Conservation (phyloP, 768 basidiomycete genomes). For the Boletus edulis region DNA sequence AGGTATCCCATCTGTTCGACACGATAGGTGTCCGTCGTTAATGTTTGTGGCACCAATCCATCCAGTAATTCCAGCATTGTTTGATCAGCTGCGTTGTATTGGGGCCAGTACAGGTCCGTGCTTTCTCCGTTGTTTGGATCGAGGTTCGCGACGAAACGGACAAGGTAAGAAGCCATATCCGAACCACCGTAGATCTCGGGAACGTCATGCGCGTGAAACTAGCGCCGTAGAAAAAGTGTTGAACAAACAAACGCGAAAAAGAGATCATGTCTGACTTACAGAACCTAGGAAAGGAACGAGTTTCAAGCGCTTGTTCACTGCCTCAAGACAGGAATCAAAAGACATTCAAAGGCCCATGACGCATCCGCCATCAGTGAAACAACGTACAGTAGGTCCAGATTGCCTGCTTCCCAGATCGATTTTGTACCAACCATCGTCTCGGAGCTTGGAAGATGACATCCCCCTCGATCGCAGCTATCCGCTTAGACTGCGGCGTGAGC, state of each 20-base stretch:
- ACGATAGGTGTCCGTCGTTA: conserved; percentile 46
- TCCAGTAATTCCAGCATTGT: conserved; percentile 17
- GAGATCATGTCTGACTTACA: conserved; percentile 6
- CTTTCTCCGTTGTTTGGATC: conserved; percentile 39
- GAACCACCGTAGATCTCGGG: conserved; percentile 39
- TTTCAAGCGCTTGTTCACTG: conserved; percentile 49
- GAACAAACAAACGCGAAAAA: conserved; percentile 1
- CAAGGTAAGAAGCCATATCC: conserved; percentile 40
- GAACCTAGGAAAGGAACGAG: conserved; percentile 20
- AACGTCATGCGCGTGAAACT: conserved; percentile 46
- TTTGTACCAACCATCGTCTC: conserved; percentile 43
- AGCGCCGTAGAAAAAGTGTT: not conserved
- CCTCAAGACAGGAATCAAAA: conserved; percentile 23
- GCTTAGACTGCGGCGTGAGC: conserved; percentile 48
- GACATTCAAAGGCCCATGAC: conserved; percentile 31
- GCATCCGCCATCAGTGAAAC: conserved; percentile 35
- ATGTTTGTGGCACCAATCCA: conserved; percentile 28
- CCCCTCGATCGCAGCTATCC: conserved; percentile 48
- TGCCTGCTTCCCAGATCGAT: conserved; percentile 36
- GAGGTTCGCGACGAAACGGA: conserved; percentile 21
- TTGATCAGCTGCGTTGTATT: conserved; percentile 35
- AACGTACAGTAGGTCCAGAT: conserved; percentile 34
- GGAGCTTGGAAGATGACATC: conserved; percentile 52
- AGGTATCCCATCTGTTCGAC: conserved; percentile 36
- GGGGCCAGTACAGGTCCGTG: conserved; percentile 40